Base-by-base conservation (phyloP, 2,329 filamentous ascomycete genomes). In the Talaromyces pinophilus region DNA sequence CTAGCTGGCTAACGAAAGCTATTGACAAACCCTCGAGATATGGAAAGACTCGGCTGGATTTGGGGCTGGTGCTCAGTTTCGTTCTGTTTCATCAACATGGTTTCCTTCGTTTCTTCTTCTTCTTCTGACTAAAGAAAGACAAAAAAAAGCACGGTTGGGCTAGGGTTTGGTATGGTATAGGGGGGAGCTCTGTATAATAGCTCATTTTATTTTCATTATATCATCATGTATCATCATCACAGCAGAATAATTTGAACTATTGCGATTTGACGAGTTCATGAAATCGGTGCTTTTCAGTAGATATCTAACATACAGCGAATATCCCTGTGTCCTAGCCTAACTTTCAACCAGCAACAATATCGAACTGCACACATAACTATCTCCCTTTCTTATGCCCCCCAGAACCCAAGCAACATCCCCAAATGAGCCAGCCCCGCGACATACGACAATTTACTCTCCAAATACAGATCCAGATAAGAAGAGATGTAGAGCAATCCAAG, bases 1-100 rank as follows among this genome's bases (percentile, higher is more conserved):
- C 73, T 79, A 78, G 70, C 71, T 77, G 73, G 73, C 71, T 76
- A 63, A 77, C 73, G 75, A 74, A 71, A 68, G 72, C 72, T 69
- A 40, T 57, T 55, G 52, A 40, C 54, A 57, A 57, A 57, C 30
- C 54, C 54, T 57, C 33, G 54, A 57, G 54, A 38, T 15, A 17
- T 57, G 54, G 30, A 57, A 30, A 57, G n/a, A 57, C 54, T 57
- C 33, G 54, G 19, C 54, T 57, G 54, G 54, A 57, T 57, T 40
- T 57, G 54, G 54, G 54, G 54, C 54, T 57, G 54, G 54, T 57
- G 54, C 33, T 57, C 33, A 55, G 30, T 57, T 55, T 55, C 30
- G 30, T 55, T 55, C 52, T 55, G 30, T 55, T 55, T 35, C 17
- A 55, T 35, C 52, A 19, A 55, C 30, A 19, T 55, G 52, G 22